Base-by-base conservation (phyloP, 1,284 basidiomycete genomes). In the Schizophyllum amplum region DNA sequence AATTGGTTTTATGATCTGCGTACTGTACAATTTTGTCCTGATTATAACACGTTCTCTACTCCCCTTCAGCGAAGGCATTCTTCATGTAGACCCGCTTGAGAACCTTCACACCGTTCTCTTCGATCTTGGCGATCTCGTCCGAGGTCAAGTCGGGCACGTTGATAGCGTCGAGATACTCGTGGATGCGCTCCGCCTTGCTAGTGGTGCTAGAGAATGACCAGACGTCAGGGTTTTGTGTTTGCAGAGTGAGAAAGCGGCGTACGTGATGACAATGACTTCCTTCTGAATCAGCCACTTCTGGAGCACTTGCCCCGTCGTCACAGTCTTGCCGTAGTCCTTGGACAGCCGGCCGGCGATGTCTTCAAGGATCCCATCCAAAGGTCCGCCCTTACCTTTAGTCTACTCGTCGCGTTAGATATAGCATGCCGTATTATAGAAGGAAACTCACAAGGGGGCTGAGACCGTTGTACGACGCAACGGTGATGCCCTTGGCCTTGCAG, bases 181-280 rank as follows among this genome's bases (percentile, higher is more conserved):
- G 74, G 63, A 93, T 77, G 26, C 88, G 79, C 47, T 77, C 77
- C 22, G 71, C 74, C 68, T 92, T 91, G 20, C 81, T 78, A n/a
- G 84, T 84, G 1, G 91, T 88, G 50, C 86, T 89, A 53, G 2
- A 24, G 33, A 47, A 7, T 54, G 4, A 9, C 33, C 3, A 9
- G 2, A 42, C 17, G 4, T 42, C 33, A 42, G 33, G 13, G 33
- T 4, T 17, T 52, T 15, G 22, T 47, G 23, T 17, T 51, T 52
- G 42, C 26, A 42, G 22, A 7, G 25, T 50, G 24, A 51, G 52
- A 4, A 1, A 17, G 27, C 4, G n/a, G 74, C 81, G 67, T 69
- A 90, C 84, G 88, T 90, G 54, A 94, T 82, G 33, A 85, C 78
- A 48, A 84, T 67, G n/a, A 79, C 72, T 27, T 74, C 78, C 64